Conservation (phyloP, 1,284 basidiomycete species). For the Takashimella tepidaria region DNA sequence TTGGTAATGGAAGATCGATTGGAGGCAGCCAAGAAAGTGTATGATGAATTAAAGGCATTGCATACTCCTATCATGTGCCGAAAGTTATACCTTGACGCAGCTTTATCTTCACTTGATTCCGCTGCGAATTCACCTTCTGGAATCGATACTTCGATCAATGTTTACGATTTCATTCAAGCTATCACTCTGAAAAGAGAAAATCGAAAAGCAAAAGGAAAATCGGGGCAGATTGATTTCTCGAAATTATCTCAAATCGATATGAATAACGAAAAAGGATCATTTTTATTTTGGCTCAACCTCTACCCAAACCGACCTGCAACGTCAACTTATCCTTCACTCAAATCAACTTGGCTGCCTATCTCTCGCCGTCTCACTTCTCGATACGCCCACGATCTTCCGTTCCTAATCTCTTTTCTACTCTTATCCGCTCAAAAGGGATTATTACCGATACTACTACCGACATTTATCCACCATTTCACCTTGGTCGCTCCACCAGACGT, state of each 20-base stretch:
- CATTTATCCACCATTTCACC: slow-evolving; percentile 21
- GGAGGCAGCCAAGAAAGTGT: slow-evolving; percentile 21
- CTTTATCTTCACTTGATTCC: slow-evolving; percentile 16
- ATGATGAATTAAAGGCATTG: slow-evolving; percentile 27
- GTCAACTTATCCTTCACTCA: slow-evolving; percentile 16
- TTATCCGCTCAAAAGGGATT: slow-evolving; percentile 30
- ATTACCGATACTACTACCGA: slow-evolving; percentile 24
- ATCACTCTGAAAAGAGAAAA: too few relatives aligned
- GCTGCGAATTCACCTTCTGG: not conserved
- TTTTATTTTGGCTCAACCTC: slow-evolving; percentile 36
- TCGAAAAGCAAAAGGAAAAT: too few relatives aligned
- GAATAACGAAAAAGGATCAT: slow-evolving; percentile 12
- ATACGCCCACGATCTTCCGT: slow-evolving; percentile 15
- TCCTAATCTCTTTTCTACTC: slow-evolving; percentile 21
- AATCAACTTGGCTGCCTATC: slow-evolving; percentile 28
- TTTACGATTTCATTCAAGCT: too few relatives aligned
- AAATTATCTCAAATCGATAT: not conserved
- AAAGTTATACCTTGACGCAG: slow-evolving; percentile 28
- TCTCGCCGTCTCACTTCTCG: slow-evolving; percentile 15
- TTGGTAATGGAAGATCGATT: slow-evolving; percentile 19
- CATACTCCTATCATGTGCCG: slow-evolving; percentile 24
- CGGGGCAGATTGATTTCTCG: not conserved
- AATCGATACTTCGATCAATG: not conserved
- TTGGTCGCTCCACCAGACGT: slow-evolving; percentile 14
- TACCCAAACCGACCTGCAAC: slow-evolving; percentile 36